Conservation (phyloP, 179 eudicot genomes). For the Pouteria campechiana region DNA sequence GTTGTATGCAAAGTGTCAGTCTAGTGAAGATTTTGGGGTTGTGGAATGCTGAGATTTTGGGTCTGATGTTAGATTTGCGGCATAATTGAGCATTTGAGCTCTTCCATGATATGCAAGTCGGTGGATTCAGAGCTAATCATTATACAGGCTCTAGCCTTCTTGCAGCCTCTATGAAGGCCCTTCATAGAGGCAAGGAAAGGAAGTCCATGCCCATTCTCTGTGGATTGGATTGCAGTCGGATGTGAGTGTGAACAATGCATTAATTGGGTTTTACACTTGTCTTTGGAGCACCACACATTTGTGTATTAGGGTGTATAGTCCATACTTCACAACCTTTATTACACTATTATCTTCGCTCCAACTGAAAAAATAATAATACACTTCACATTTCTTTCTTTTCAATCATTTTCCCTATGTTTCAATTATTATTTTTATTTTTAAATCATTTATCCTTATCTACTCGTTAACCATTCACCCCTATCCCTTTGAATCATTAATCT, state of each 20-base stretch:
- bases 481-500: no score
- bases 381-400: no score
- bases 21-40: constrained; percentile 32
- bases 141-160: constrained; percentile 58
- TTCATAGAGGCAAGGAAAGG: constrained; percentile 36
- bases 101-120: constrained; percentile 36
- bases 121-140: constrained; percentile 33
- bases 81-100: constrained; percentile 43
- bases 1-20: constrained; percentile 41
- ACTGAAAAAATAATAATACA: no score
- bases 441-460: no score
- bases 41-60: constrained; percentile 67
- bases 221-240: constrained; percentile 36
- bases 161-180: constrained; percentile 47
- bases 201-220: constrained; percentile 53
- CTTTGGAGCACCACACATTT: no score
- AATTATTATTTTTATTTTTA: no score
- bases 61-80: constrained; percentile 34
- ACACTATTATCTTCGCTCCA: no score
- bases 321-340: no score
- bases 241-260: constrained; percentile 65
- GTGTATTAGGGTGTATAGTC: no score
- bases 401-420: no score
- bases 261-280: constrained; percentile 58
- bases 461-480: no score